Conservation (phyloP, 352 stramenopile genomes). For the Globisporangium mamillatum region DNA sequence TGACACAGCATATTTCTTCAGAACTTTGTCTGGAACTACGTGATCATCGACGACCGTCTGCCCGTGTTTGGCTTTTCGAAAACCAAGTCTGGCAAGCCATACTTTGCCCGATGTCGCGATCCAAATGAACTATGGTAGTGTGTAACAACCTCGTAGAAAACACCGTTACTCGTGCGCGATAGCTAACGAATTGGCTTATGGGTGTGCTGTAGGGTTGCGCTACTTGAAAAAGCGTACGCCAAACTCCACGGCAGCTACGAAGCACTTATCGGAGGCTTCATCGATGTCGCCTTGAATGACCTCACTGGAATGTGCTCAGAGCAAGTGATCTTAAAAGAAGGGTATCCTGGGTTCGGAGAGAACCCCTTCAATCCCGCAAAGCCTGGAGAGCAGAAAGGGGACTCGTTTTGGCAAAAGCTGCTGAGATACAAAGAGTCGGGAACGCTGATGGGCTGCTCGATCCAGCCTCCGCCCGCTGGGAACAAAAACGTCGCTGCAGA, state of each 20-base stretch:
- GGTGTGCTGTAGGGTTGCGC: conserved; percentile 51
- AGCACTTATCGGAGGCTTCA: conserved; percentile 85
- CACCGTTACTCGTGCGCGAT: background rate
- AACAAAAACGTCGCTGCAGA: conserved; percentile 64
- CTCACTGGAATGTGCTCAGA: conserved; percentile 88
- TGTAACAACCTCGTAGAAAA: background rate
- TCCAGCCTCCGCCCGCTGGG: conserved; percentile 65
- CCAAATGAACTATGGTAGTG: conserved; percentile 85
- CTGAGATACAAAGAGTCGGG: conserved; percentile 73
- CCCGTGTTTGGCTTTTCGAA: conserved; percentile 86
- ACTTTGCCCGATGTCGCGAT: conserved; percentile 81
- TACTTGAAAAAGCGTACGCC: conserved; percentile 92
- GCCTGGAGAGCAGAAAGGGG: conserved; percentile 40
- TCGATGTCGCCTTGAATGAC: conserved; percentile 88
- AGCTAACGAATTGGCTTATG: background rate
- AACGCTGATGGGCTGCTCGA: conserved; percentile 90
- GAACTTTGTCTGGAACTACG: conserved; percentile 90
- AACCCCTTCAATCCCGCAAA: conserved; percentile 51
- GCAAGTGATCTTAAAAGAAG: conserved; percentile 84
- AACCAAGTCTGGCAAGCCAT: conserved; percentile 75
- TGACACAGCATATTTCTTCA: conserved; percentile 14
- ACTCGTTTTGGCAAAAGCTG: conserved; percentile 84
- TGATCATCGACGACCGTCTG: conserved; percentile 89
- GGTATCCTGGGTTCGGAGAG: conserved; percentile 75
- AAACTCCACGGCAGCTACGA: conserved; percentile 92